Base-by-base conservation (phyloP, 2,329 filamentous ascomycete species). In the Diaporthe sp. region DNA sequence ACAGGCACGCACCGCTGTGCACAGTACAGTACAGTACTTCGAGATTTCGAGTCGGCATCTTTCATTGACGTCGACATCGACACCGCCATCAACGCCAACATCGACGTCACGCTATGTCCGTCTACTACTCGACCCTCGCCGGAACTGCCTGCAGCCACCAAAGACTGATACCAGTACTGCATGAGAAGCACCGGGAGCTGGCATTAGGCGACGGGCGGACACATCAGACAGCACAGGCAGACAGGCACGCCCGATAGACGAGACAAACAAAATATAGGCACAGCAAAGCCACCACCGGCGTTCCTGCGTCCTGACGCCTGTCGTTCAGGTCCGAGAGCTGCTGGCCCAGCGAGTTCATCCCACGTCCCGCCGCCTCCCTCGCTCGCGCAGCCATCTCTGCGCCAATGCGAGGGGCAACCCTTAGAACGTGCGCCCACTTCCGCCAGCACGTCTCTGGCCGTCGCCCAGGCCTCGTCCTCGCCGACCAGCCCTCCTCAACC, bases 391-490 rank as follows among this genome's bases (percentile, higher is more conserved):
- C 70, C 42, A 31, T 74, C n/a, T 67, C 69, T 58, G 51, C 46
- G 74, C 62, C 74, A 68, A 49, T 74, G 62, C 55, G 55, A 74
- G 71, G 74, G 65, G 55, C 57, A 42, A 49, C 31, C 28, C 34
- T 39, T 73, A 31, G 17, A 53, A 69, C 42, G 55, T 75, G 74
- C 61, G 61, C 19, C 61, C 42, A 22, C 42, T 65, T 15, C 61
- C 42, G 42, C 61, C 69, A 75, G 72, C 67, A 46, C 49, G n/a
- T 42, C 65, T 55, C 25, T 28, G 22, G 34, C 65, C 65, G 46
- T 39, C 34, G 65, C 44, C 31, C 46, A 37, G 31, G 65, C 65
- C 61, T 53, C 31, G 65, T 53, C 65, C 34, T 68, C 65, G 57
- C 69, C 55, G 58, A 61, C 69, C 69, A 72, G 69, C 69, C 70